phyloP scores from a whole-genome alignment of 768 basidiomycete genomes.

The Asterophora parasitica region DNA sequence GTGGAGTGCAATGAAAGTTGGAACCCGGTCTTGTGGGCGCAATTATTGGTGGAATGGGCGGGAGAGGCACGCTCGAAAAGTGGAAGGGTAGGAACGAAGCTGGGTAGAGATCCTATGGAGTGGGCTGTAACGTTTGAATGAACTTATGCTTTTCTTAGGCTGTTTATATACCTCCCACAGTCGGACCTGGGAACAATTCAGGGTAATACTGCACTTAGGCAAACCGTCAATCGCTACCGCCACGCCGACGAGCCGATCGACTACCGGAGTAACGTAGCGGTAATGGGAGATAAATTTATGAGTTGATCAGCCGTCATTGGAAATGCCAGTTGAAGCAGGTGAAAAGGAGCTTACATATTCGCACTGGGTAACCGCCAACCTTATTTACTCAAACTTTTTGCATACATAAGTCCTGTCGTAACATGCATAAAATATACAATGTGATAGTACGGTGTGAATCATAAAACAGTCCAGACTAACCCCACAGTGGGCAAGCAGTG shows the following conservation, averaged over 20 bases:
- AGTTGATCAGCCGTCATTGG: background rate
- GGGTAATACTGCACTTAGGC: conserved; percentile 12
- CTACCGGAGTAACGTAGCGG: conserved; percentile 13
- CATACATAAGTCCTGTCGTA: conserved; percentile 8
- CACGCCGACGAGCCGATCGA: conserved; percentile 15
- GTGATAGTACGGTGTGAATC: background rate
- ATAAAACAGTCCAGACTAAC: conserved; percentile 10
- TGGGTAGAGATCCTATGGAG: conserved; percentile 1
- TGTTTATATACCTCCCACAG: conserved; percentile 13
- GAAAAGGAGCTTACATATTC: conserved; percentile 14
- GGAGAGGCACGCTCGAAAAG: background rate
- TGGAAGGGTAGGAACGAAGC: background rate
- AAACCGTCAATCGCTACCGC: conserved; percentile 18
- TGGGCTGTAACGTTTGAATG: background rate
- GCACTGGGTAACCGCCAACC: conserved; percentile 9
- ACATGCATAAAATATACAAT: too few relatives aligned
- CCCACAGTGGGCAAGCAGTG: background rate
- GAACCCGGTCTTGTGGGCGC: background rate
- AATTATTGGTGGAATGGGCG: background rate
- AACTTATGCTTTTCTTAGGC: too few relatives aligned
- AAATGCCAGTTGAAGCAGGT: conserved; percentile 3
- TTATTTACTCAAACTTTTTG: conserved; percentile 2
- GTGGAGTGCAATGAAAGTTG: background rate
- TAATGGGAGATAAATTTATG: conserved; percentile 12
- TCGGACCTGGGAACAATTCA: conserved; percentile 19